Evolutionary conservation across 2,329 filamentous ascomycete species (phyloP).

Genomic region (Curvularia sp.): DNA sequence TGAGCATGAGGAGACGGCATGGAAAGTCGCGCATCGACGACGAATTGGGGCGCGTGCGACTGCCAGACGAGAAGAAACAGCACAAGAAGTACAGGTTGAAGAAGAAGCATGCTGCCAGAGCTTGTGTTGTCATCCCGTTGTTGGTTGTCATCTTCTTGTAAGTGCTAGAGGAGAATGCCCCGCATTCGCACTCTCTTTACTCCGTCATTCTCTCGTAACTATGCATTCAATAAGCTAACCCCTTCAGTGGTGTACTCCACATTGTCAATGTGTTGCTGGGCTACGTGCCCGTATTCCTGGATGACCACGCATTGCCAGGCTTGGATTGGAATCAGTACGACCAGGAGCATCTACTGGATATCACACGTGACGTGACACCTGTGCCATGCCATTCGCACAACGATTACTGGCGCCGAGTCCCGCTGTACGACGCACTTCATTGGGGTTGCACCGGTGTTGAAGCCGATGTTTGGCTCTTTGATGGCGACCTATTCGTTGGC

Average conservation of each 20-base stretch:
- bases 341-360: constrained; percentile 53
- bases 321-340: constrained; percentile 53
- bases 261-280: constrained; percentile 50
- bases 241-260: constrained; percentile 52
- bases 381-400: constrained; percentile 65
- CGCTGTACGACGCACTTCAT: constrained; percentile 62
- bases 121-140: constrained; percentile 29
- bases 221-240: constrained; percentile 20
- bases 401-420: constrained; percentile 64
- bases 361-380: constrained; percentile 58
- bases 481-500: constrained; percentile 63
- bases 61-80: constrained; percentile 33
- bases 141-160: constrained; percentile 44
- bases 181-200: constrained; percentile 14
- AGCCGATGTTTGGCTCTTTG: constrained; percentile 64
- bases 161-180: constrained; percentile 23
- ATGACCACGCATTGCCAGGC: constrained; percentile 43
- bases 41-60: constrained; percentile 20
- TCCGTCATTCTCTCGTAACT: constrained; percentile 5
- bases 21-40: constrained; percentile 18
- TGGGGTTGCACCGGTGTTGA: constrained; percentile 64
- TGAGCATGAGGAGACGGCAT: constrained; percentile 38
- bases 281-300: constrained; percentile 48
- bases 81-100: constrained; percentile 24
- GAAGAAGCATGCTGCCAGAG: constrained; percentile 28